Percentiles rank a stretch among this genome's conserved stretches.
phyloP scores from a whole-genome alignment of 169 alveolate genomes.

The Toxoplasma gondii region DNA sequence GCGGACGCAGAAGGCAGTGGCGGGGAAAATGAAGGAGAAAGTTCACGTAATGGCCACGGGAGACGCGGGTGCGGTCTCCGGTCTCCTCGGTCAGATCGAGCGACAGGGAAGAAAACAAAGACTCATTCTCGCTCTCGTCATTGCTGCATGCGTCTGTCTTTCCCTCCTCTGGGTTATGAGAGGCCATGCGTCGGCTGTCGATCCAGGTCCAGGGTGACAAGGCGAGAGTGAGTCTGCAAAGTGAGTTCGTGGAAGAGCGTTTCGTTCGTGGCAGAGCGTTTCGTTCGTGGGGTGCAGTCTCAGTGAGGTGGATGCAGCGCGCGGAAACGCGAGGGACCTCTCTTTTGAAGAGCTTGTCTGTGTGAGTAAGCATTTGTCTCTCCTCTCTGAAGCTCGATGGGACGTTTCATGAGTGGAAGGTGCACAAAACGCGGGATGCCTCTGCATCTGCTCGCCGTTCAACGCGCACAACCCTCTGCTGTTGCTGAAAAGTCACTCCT shows the following conservation, averaged over 20 bases:
- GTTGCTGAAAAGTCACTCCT: no score
- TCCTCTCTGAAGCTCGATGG: no score
- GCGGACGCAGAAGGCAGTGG: not conserved
- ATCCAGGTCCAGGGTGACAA: not conserved
- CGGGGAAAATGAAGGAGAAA: not conserved
- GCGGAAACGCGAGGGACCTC: no score
- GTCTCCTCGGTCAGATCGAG: not conserved
- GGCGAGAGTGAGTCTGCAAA: not conserved
- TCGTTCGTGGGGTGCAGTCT: not conserved
- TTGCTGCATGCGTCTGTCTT: slow-evolving; percentile 13
- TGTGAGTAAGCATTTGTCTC: no score
- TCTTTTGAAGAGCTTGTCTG: no score
- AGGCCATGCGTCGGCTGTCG: not conserved
- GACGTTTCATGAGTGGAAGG: no score
- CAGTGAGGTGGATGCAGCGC: no score
- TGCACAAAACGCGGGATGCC: no score
- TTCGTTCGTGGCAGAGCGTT: not conserved
- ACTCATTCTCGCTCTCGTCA: slow-evolving; percentile 1
- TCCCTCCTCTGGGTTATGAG: slow-evolving; percentile 18
- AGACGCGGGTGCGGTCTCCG: not conserved
- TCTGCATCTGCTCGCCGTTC: no score
- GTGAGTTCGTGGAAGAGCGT: no score
- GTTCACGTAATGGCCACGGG: not conserved
- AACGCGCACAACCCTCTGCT: no score
- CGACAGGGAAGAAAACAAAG: not conserved